These are phyloP conservation scores for Solanum hybrid DNA, from an alignment of 305 asterid species.

Conservation along the genomic window DNA sequence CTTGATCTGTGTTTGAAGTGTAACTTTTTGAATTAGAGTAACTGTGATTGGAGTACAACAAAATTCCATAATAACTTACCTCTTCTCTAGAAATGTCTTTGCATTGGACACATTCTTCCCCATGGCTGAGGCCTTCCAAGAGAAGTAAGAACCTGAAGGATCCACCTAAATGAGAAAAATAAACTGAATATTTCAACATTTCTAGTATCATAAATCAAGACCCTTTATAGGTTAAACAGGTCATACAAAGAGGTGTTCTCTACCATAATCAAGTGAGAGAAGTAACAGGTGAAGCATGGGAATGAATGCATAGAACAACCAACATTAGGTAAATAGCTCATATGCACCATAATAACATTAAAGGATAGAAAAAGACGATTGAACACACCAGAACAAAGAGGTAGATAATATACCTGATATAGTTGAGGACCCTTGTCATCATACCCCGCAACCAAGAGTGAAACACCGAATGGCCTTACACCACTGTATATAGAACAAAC, in stretches of 20 bases:
- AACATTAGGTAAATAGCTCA: not conserved
- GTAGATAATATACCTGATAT: conserved; percentile 54
- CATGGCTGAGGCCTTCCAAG: conserved; percentile 99
- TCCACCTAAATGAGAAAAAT: conserved; percentile 50
- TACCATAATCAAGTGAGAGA: not conserved
- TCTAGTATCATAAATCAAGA: not conserved
- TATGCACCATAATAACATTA: not conserved
- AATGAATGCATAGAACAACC: not conserved
- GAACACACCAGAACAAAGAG: not conserved
- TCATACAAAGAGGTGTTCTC: not conserved
- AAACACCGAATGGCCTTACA: conserved; percentile 97
- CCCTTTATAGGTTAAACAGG: not conserved
- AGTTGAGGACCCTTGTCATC: conserved; percentile 99
- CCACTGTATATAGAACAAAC: conserved; percentile 39
- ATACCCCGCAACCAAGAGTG: conserved; percentile 88
- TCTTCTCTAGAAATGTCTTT: conserved; percentile 91
- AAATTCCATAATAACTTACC: conserved; percentile 25
- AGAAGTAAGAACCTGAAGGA: conserved; percentile 98
- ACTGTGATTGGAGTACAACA: not conserved
- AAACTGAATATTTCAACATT: not conserved
- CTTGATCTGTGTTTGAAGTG: not conserved
- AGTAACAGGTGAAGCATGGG: not conserved
- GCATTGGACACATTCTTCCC: conserved; percentile 98
- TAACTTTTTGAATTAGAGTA: not conserved
- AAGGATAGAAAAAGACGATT: not conserved